Evolutionary conservation across 2,329 filamentous ascomycete genomes (phyloP).

Genomic region (Aspergillus sojae): DNA sequence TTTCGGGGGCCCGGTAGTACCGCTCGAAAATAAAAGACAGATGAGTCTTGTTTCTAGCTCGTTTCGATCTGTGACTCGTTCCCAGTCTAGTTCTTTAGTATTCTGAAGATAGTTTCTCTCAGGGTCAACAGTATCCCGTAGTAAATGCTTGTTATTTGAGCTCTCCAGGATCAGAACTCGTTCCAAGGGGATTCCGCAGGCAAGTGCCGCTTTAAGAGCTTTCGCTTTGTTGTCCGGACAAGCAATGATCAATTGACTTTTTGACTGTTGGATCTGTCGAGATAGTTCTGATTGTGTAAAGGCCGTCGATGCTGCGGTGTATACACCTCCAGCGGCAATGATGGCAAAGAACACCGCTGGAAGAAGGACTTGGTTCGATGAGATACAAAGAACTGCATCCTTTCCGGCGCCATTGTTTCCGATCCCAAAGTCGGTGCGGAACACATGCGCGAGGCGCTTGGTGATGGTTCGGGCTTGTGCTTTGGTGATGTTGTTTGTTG

Average conservation of each 20-base stretch:
- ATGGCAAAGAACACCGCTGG: conserved; percentile 59
- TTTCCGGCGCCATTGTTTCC: conserved; percentile 52
- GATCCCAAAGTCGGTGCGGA: conserved; percentile 58
- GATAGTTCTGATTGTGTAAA: conserved; percentile 39
- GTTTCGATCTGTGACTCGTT: conserved; percentile 53
- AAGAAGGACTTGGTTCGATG: conserved; percentile 59
- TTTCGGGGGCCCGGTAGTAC: conserved; percentile 53
- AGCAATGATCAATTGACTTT: conserved; percentile 12
- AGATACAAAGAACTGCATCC: conserved; percentile 61
- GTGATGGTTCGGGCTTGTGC: conserved; percentile 52
- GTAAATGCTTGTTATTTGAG: conserved; percentile 38
- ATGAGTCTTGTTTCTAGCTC: conserved; percentile 51
- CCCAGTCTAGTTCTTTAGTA: conserved; percentile 53
- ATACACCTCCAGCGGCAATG: conserved; percentile 62
- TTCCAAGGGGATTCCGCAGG: conserved; percentile 47
- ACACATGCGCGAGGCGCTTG: conserved; percentile 57
- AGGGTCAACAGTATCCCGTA: conserved; percentile 10
- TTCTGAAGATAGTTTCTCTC: conserved; percentile 10
- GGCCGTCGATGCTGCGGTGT: conserved; percentile 56
- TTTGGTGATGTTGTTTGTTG: conserved; percentile 58
- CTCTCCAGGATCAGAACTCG: conserved; percentile 57
- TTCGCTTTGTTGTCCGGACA: conserved; percentile 38
- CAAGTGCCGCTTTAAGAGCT: conserved; percentile 53
- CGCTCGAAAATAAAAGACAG: conserved; percentile 51
- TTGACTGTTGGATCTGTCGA: conserved; percentile 13